Evolutionary conservation across 441 rosid species (phyloP), one percentile per base, ranked within the genome.

Genomic region (Euphorbia corollata): DNA sequence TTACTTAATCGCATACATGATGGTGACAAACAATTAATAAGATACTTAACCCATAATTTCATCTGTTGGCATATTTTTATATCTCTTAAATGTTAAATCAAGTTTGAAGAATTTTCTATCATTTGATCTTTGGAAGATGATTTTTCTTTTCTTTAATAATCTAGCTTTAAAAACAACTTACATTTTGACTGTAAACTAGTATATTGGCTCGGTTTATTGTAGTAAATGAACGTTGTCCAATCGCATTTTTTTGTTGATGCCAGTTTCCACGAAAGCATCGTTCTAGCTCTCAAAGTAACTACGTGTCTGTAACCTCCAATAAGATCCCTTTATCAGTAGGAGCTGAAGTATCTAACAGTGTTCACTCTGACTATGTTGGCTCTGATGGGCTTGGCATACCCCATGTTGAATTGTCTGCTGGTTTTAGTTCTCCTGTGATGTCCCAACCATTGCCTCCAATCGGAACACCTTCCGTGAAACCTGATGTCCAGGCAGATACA

Each of bases 361-460:
- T 71, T 65, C 75, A 47, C 58, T 38, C 81, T 67, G 83, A 78
- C 71, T 78, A 71, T 55, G 80, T 72, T 68, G 64, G 81, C 43
- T 67, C 68, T 55, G 84, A 80, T 58, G 81, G 78, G 63, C 73
- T 55, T 62, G 78, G 78, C 51, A 63, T 71, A 39, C 73, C 78
- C 72, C 78, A 70, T 45, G 56, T 61, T 34, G 86, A 82, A 77
- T 68, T 64, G 22, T 80, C 89, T 22, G 75, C 79, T 16, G 84
- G 82, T 71, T 79, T 75, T 63, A 77, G 50, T 74, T 18, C 82
- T 38, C 67, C 80, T 38, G 54, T 66, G 54, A 69, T 58, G 24
- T 72, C 90, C n/a, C 97, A 88, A 70, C 79, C 75, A 45, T 74
- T 95, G 81, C 88, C 86, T 67, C 97, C 98, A 23, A 86, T 94